phyloP scores from a whole-genome alignment of 2,329 filamentous ascomycete species.

The Aspergillaceae sp. region DNA sequence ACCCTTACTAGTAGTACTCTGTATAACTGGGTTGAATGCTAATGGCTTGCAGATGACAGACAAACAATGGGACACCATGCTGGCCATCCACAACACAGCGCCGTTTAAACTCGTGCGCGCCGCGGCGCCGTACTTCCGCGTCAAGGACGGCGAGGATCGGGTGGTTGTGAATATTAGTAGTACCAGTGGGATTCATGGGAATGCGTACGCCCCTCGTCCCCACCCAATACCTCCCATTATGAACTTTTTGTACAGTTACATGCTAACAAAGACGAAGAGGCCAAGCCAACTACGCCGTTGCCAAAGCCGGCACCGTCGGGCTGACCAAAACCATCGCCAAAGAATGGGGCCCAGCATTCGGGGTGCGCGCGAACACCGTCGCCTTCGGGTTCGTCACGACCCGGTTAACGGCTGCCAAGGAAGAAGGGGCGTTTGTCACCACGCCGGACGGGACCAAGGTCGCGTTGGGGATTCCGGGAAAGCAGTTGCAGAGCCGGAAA shows the following conservation, averaged over 20 bases:
- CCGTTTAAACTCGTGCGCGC: slow-evolving; percentile 76
- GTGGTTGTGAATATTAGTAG: slow-evolving; percentile 77
- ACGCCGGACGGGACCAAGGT: slow-evolving; percentile 69
- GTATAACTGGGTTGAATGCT: not conserved
- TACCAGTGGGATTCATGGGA: slow-evolving; percentile 75
- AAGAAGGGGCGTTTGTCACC: slow-evolving; percentile 69
- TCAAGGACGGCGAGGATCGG: slow-evolving; percentile 70
- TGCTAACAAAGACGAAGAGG: slow-evolving; percentile 35
- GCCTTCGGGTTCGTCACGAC: slow-evolving; percentile 79
- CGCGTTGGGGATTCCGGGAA: slow-evolving; percentile 62
- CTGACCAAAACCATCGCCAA: slow-evolving; percentile 86
- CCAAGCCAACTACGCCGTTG: slow-evolving; percentile 81
- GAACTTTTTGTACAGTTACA: not conserved
- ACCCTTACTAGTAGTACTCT: not conserved
- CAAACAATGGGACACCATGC: slow-evolving; percentile 84
- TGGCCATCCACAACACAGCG: slow-evolving; percentile 73
- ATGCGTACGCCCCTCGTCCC: slow-evolving; percentile 44
- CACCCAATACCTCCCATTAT: not conserved
- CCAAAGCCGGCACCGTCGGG: slow-evolving; percentile 74
- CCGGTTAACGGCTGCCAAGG: slow-evolving; percentile 73
- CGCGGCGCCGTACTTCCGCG: slow-evolving; percentile 77
- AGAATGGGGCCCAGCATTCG: slow-evolving; percentile 79
- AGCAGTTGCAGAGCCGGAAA: slow-evolving; percentile 37
- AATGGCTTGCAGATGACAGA: slow-evolving; percentile 56
- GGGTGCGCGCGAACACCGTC: slow-evolving; percentile 73